A percentile compares a stretch with the other conserved stretches of the same genome.
Conservation (phyloP, 2,329 filamentous ascomycete genomes). For the Clonostachys solani region DNA sequence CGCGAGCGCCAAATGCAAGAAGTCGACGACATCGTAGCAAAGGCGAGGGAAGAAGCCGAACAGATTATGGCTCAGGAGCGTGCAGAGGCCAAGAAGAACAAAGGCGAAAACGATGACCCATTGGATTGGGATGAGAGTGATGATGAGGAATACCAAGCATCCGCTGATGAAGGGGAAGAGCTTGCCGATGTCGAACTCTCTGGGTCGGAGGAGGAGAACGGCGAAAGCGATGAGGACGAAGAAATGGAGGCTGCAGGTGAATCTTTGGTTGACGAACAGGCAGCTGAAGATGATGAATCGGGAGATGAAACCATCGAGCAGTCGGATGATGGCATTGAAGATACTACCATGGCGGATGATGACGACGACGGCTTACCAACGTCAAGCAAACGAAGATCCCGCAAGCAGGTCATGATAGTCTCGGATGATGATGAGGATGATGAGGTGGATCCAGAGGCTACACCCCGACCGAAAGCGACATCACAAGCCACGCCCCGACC, state of each 20-base stretch:
- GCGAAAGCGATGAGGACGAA: constrained; percentile 22
- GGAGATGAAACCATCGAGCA: constrained; percentile 12
- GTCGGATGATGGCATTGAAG: constrained; percentile 8
- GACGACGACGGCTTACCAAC: constrained; percentile 21
- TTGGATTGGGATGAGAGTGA: constrained; percentile 54
- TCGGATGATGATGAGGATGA: constrained; percentile 65
- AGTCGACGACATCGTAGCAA: constrained; percentile 84
- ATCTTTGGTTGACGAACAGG: constrained; percentile 28
- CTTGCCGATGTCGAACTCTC: constrained; percentile 35
- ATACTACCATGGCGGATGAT: constrained; percentile 22
- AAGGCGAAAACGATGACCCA: constrained; percentile 40
- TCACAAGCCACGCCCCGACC: not conserved
- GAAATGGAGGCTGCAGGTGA: constrained; percentile 21
- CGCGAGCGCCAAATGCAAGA: constrained; percentile 76
- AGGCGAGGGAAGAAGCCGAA: constrained; percentile 70
- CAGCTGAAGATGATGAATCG: constrained; percentile 25
- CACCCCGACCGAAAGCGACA: constrained; percentile 40
- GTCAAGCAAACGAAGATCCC: constrained; percentile 31
- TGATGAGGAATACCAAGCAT: constrained; percentile 44
- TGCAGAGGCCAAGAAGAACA: constrained; percentile 64
- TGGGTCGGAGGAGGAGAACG: constrained; percentile 36
- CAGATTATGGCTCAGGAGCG: constrained; percentile 76
- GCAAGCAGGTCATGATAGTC: constrained; percentile 48
- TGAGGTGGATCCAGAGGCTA: constrained; percentile 32
- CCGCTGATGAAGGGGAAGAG: constrained; percentile 24